phyloP scores from a whole-genome alignment of 1,284 basidiomycete genomes.

The Cryptococcus sp. region DNA sequence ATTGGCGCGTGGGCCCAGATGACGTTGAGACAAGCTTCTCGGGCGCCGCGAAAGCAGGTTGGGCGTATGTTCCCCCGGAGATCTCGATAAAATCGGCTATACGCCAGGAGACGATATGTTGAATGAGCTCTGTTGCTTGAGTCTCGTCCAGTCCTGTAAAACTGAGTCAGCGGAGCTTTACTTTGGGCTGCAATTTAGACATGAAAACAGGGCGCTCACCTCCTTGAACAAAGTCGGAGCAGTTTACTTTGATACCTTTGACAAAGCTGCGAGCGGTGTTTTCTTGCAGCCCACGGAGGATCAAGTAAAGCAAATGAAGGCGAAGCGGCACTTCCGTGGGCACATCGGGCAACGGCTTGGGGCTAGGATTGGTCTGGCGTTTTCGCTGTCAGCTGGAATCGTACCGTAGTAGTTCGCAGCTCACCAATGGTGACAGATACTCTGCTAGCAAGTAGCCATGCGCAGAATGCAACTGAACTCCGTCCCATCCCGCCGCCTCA shows the following conservation, averaged over 20 bases:
- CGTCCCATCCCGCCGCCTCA: conserved; percentile 76
- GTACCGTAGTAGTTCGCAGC: conserved; percentile 7
- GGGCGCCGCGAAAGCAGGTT: conserved; percentile 30
- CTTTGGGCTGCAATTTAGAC: not conserved
- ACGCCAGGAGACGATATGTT: conserved; percentile 56
- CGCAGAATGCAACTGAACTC: conserved; percentile 81
- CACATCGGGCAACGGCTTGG: conserved; percentile 64
- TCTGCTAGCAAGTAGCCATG: conserved; percentile 88
- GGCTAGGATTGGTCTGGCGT: conserved; percentile 63
- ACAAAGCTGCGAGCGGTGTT: conserved; percentile 65
- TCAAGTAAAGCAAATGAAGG: conserved; percentile 67
- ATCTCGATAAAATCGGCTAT: conserved; percentile 53
- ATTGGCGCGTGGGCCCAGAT: conserved; percentile 30
- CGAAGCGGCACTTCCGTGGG: conserved; percentile 41
- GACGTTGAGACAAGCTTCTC: conserved; percentile 12
- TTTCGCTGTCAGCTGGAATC: conserved; percentile 4
- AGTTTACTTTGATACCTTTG: conserved; percentile 83
- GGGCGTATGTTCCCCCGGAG: conserved; percentile 48
- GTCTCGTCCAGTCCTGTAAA: conserved; percentile 38
- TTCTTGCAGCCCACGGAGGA: conserved; percentile 64
- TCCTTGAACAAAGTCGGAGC: conserved; percentile 72
- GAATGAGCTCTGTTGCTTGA: conserved; percentile 39
- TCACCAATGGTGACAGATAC: conserved; percentile 76
- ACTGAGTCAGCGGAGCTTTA: not conserved
- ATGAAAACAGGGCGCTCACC: conserved; percentile 42